Conservation (phyloP, 2,329 filamentous ascomycete species). For the Aureobasidium zeae region DNA sequence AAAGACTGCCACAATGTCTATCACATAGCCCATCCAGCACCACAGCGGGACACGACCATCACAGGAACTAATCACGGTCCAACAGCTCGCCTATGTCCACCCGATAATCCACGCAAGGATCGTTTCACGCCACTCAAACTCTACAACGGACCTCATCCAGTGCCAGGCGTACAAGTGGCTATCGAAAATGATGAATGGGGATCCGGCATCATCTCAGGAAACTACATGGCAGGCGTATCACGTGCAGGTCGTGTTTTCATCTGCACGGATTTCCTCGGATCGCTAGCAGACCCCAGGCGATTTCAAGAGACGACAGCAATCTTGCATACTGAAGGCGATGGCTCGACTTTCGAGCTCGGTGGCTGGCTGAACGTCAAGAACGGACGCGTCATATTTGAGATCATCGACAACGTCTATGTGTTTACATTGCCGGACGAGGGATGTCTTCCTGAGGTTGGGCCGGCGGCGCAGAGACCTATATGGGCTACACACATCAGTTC, state of each 20-base stretch:
- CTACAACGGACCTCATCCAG: constrained; percentile 18
- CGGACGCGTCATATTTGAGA: constrained; percentile 37
- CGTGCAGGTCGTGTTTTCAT: constrained; percentile 36
- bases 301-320: constrained; percentile 27
- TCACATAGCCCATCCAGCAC: constrained; percentile 28
- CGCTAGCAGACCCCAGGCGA: constrained; percentile 25
- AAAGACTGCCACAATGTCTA: constrained; percentile 27
- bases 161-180: constrained; percentile 13
- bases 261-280: constrained; percentile 37
- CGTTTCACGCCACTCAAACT: constrained; percentile 20
- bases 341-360: constrained; percentile 36
- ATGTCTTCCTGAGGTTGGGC: constrained; percentile 3
- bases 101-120: constrained; percentile 17
- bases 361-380: constrained; percentile 39
- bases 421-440: constrained; percentile 32
- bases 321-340: constrained; percentile 36
- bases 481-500: constrained; percentile 30
- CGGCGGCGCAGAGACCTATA: constrained; percentile 16
- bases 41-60: constrained; percentile 17
- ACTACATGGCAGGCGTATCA: constrained; percentile 38
- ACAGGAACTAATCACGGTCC: constrained; percentile 19
- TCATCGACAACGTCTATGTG: constrained; percentile 36
- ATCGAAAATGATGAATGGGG: constrained; percentile 39
- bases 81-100: constrained; percentile 19
- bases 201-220: constrained; percentile 36